Base-by-base conservation (phyloP, 805 yeast species). In the Starmerella tilneyi region DNA sequence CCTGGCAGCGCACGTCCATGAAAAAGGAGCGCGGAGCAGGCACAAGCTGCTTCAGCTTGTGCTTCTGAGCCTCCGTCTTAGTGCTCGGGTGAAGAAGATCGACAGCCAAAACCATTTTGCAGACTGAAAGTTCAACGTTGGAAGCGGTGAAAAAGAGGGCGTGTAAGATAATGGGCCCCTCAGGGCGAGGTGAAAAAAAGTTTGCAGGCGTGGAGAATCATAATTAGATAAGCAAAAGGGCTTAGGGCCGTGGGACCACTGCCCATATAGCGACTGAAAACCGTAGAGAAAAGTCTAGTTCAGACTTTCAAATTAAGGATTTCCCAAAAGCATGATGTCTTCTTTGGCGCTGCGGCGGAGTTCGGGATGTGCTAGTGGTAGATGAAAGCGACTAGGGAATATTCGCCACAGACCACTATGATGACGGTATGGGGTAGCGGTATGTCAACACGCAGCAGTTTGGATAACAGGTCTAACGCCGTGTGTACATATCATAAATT, bases 1-100 rank as follows among this genome's bases (percentile, higher is more conserved):
- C 97, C 73, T 94, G 97, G 75, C 98, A 92, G 74, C 89, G 92
- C 63, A 92, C 98, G 69, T 92, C 99, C 96, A 92, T 88, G 83
- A 92, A 92, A 81, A 76, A 92, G 52, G 97, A 88, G 81, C 97
- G 84, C 73, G 99, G 99, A 56, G 83, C 70, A 72, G 89, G 96
- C 61, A 92, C 99, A 68, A 92, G 82, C 66, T 83, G 79, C 86
- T 89, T 92, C 68, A 88, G 79, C 76, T 92, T 92, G 85, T 92
- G 94, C 73, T 88, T 79, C 74, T 79, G 81, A 65, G 86, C 88
- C 81, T 92, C 99, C 62, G 95, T 70, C 69, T 89, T 94, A 68
- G 95, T 84, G 71, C 82, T 73, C 73, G 99, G 99, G 94, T 92
- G 83, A 70, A 92, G 79, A 73, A 88, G 82, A 80, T 88, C 97